Evolutionary conservation across 768 basidiomycete species (phyloP).

Genomic region (Boletus insuetus): DNA sequence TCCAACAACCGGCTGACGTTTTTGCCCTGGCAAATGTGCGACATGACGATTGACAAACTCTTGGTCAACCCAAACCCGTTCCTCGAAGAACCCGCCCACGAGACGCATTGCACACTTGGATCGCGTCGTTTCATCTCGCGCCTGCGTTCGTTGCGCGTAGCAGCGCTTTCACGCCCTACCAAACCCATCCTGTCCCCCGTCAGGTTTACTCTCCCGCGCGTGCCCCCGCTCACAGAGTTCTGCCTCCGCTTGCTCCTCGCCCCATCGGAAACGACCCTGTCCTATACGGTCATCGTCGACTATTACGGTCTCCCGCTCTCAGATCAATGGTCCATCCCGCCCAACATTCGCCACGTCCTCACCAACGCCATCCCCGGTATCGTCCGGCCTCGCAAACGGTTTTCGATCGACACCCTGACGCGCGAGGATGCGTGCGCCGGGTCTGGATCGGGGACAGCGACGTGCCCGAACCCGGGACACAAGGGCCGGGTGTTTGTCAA

Average conservation of each 20-base stretch:
- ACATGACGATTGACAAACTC: conserved; percentile 50
- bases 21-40: conserved; percentile 64
- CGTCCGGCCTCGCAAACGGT: conserved; percentile 24
- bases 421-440: neutral
- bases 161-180: neutral
- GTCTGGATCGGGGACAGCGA: conserved; percentile 24
- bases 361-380: conserved; percentile 28
- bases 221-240: conserved; percentile 36
- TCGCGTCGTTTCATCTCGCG: conserved; percentile 16
- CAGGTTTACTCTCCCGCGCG: conserved; percentile 16
- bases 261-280: conserved; percentile 11
- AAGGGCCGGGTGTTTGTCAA: conserved; percentile 43
- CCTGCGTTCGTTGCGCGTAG: conserved; percentile 7
- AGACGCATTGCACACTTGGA: neutral
- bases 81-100: conserved; percentile 28
- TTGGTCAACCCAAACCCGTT: conserved; percentile 62
- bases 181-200: conserved; percentile 20
- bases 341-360: conserved; percentile 25
- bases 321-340: conserved; percentile 26
- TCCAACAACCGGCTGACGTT: conserved; percentile 55
- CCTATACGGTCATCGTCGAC: conserved; percentile 18
- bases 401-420: conserved; percentile 9
- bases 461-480: conserved; percentile 44
- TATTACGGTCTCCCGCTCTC: conserved; percentile 33
- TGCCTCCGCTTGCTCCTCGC: conserved; percentile 39